Conservation (phyloP, 306 rosid species). For the Prunus campanulata region DNA sequence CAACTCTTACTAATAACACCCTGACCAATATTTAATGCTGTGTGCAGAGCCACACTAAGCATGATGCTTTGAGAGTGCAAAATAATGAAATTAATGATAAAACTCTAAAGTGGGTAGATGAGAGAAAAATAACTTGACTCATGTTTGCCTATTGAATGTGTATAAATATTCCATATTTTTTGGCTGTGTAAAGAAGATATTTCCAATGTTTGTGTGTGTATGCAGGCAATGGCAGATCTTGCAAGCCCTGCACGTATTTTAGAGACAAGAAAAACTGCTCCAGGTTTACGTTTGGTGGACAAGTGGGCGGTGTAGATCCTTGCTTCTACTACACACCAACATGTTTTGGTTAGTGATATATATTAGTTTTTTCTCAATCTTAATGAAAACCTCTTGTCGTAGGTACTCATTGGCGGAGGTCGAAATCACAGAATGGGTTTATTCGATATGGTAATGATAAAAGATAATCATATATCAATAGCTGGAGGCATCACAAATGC, state of each 20-base stretch:
- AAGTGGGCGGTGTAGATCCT: slow-evolving; percentile 85
- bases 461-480: slow-evolving; percentile 87
- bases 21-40: too few species aligned
- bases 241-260: slow-evolving; percentile 72
- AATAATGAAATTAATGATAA: neutral
- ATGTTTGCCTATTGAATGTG: neutral
- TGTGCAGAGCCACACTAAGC: neutral
- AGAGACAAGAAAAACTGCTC: slow-evolving; percentile 95
- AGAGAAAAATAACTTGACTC: slow-evolving; percentile 5
- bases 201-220: slow-evolving; percentile 10
- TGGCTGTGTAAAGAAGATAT: neutral
- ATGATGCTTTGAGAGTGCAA: neutral
- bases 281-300: slow-evolving; percentile 85
- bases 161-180: neutral
- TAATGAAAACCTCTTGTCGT: slow-evolving; percentile 3
- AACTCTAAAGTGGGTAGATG: neutral
- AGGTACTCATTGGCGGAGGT: slow-evolving; percentile 92
- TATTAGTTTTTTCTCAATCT: slow-evolving; percentile 7
- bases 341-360: neutral
- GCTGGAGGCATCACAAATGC: slow-evolving; percentile 78
- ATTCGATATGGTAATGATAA: slow-evolving; percentile 92
- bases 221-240: slow-evolving; percentile 82
- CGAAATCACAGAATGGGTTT: slow-evolving; percentile 88
- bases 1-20: neutral
- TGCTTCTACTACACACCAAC: slow-evolving; percentile 12